Evolutionary conservation across 2,329 filamentous ascomycete genomes (phyloP).

Genomic region (Xylariomycetidae sp.): DNA sequence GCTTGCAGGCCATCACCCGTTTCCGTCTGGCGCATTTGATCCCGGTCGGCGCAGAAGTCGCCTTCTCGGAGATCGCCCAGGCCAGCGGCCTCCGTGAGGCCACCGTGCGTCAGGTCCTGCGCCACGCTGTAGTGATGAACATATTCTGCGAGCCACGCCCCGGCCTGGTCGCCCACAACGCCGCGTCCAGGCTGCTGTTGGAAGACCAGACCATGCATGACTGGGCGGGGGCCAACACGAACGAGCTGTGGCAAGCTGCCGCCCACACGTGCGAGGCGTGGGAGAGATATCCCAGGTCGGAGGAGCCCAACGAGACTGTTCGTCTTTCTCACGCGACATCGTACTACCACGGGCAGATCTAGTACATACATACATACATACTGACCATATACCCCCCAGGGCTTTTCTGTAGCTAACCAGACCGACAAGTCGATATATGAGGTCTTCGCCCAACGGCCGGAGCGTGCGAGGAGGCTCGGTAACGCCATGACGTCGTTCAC

Average conservation of each 20-base stretch:
- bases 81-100: conserved; percentile 10
- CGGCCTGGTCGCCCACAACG: conserved; percentile 13
- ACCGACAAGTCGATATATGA: conserved; percentile 15
- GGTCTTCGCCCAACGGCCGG: conserved; percentile 13
- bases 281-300: conserved; percentile 11
- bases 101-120: conserved; percentile 13
- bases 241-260: conserved; percentile 17
- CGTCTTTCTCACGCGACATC: background rate
- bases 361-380: background rate
- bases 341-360: background rate
- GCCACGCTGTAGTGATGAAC: conserved; percentile 9
- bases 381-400: too few species aligned
- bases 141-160: conserved; percentile 13
- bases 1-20: conserved; percentile 19
- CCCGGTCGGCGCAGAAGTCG: conserved; percentile 13
- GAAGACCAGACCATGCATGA: conserved; percentile 15
- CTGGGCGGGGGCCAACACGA: conserved; percentile 12
- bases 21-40: conserved; percentile 18
- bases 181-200: conserved; percentile 14
- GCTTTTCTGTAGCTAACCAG: conserved; percentile 14
- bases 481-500: conserved; percentile 17
- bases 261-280: conserved; percentile 14
- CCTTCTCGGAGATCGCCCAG: conserved; percentile 17
- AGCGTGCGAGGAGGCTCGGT: conserved; percentile 15
- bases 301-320: conserved; percentile 16